Conservation (phyloP, 2,329 filamentous ascomycete genomes). For the Helicocarpus griseus region DNA sequence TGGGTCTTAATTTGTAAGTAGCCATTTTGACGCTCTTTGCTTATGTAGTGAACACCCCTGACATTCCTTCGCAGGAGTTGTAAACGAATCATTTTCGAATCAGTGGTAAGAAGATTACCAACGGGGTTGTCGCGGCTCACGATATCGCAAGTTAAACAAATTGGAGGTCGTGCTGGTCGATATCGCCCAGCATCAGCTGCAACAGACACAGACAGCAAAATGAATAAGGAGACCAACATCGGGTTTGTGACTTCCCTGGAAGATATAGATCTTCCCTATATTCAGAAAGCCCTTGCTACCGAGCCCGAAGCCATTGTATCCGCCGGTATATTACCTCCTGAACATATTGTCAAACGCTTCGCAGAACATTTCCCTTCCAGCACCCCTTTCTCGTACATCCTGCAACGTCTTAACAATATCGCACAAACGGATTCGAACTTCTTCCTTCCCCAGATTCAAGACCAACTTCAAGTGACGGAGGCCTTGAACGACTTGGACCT, state of each 20-base stretch:
- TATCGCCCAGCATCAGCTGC: conserved; percentile 62
- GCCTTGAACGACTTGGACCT: conserved; percentile 63
- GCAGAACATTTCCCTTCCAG: conserved; percentile 69
- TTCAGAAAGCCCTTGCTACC: conserved; percentile 53
- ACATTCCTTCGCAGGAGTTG: conserved; percentile 46
- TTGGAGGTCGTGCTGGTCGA: conserved; percentile 82
- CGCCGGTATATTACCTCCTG: conserved; percentile 67
- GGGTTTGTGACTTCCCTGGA: conserved; percentile 77
- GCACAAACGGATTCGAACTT: conserved; percentile 56
- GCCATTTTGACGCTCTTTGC: background rate
- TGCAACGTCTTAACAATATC: conserved; percentile 65
- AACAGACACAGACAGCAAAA: conserved; percentile 21
- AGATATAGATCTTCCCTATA: conserved; percentile 52
- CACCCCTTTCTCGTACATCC: conserved; percentile 74
- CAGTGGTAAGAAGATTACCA: conserved; percentile 63
- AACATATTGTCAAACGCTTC: conserved; percentile 62
- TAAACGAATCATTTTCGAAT: conserved; percentile 81
- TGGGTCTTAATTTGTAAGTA: conserved; percentile 82
- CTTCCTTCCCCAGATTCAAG: conserved; percentile 56
- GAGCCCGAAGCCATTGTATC: conserved; percentile 57
- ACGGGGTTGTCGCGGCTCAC: conserved; percentile 47
- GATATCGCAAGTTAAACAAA: conserved; percentile 82
- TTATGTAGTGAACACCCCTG: background rate
- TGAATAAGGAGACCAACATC: conserved; percentile 31
- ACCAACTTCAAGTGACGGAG: conserved; percentile 59